Base-by-base conservation (phyloP, 2,329 filamentous ascomycete species). In the Trichoderma arundinaceum region DNA sequence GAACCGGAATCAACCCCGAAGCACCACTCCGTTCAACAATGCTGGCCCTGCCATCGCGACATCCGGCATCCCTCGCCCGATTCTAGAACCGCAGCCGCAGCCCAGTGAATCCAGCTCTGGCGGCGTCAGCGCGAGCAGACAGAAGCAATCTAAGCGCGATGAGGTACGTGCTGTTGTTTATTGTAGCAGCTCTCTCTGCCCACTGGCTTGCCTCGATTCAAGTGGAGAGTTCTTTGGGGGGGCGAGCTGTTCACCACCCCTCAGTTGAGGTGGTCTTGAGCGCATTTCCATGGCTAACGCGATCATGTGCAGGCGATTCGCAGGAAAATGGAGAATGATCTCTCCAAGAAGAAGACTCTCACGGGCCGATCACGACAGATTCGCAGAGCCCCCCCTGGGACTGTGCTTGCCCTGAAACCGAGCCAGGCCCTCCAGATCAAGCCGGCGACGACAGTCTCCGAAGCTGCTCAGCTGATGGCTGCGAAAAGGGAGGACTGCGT, bases 401-500 rank as follows among this genome's bases (percentile, higher is more conserved):
- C 94, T 65, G 95, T 99, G 67, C 90, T 99, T 68, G 92, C 95
- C 74, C 86, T 99, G 69, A 96, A 96, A 80, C 95, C 95, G 63
- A 97, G 94, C 77, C 92, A 92, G 74, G 95, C 95, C 51, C 89
- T 99, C 17, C 95, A 99, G 82, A 98, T 99, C 81, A 98, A 98
- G 82, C 95, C 95, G 60, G 87, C 84, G 69, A 97, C 93, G 32
- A 97, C 92, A 57, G 94, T 99, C 65, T 90, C 95, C 69, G 95
- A 99, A 81, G 95, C 95, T 56, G 95, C 95, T 46, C 95, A 99
- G 83, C 84, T 99, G 75, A 99, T 99, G 95, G 95, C 95, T 64
- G 95, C 95, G 58, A 99, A 99, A 85, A 87, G 95, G 73, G 95
- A 99, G 79, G 95, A 99, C 78, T 99, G 95, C 74, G 95, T 99